Conservation (phyloP, 495 filamentous ascomycete genomes). For the Amphirosellinia nigrospora region DNA sequence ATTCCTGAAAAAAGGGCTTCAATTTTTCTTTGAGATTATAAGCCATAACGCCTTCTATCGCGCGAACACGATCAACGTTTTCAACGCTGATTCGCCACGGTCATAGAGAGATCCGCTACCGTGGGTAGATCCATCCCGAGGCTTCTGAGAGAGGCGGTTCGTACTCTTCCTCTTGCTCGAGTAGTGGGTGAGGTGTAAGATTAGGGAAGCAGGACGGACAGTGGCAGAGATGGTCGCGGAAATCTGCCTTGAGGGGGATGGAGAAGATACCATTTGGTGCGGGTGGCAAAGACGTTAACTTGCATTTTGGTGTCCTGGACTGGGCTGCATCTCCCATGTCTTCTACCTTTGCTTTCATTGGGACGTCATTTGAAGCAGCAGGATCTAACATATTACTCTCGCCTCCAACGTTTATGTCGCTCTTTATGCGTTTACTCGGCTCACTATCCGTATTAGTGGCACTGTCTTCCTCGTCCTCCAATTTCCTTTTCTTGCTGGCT, state of each 20-base stretch:
- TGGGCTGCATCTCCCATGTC: conserved; percentile 32
- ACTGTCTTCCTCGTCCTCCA: conserved; percentile 63
- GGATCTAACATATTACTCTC: not conserved
- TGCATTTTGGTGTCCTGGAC: conserved; percentile 41
- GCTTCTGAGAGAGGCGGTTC: conserved; percentile 78
- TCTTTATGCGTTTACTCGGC: conserved; percentile 63
- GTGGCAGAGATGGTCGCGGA: conserved; percentile 77
- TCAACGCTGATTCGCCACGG: conserved; percentile 86
- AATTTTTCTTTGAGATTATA: conserved; percentile 96
- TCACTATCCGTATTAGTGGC: conserved; percentile 18
- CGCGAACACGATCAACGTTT: conserved; percentile 88
- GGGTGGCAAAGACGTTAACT: conserved; percentile 56
- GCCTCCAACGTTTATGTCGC: conserved; percentile 35
- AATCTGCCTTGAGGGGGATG: conserved; percentile 76
- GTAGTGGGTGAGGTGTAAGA: conserved; percentile 71
- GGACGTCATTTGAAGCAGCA: conserved; percentile 19
- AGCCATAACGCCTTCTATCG: conserved; percentile 96
- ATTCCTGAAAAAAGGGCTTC: conserved; percentile 88
- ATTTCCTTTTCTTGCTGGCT: conserved; percentile 76
- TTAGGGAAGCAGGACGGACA: conserved; percentile 79
- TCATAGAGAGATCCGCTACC: conserved; percentile 78
- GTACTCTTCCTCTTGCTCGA: conserved; percentile 93
- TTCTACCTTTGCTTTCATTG: conserved; percentile 34
- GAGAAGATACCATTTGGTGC: conserved; percentile 67
- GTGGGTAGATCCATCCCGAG: conserved; percentile 52